Base-by-base conservation (phyloP, 352 stramenopile species). In the Phytophthora megakarya region DNA sequence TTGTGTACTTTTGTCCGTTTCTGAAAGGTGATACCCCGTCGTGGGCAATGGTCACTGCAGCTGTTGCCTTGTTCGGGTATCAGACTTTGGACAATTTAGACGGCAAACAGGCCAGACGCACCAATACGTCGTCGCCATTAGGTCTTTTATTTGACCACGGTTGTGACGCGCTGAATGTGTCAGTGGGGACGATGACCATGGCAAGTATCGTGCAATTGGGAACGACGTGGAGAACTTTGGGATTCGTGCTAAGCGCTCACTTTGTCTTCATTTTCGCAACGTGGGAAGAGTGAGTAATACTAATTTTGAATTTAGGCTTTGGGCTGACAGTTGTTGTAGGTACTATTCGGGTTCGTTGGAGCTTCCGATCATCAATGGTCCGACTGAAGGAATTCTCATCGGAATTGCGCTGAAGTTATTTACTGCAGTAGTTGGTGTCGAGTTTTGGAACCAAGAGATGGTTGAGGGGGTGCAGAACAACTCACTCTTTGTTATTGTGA, bases 291-390 rank as follows among this genome's bases (percentile, higher is more conserved):
- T 92, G 23, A 50, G 77, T 72, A 25, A 21, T 22, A 2, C 26
- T 37, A 6, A n/a, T 13, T 0, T 15, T 44, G 26, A 13, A 25
- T 21, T 63, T 47, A 19, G 7, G n/a, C 35, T 25, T 45, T 32
- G 30, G 38, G 6, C 13, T 70, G 35, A 67, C n/a, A 11, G 5
- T 32, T 37, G 15, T 59, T 25, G 28, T 25, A 86, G 77, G 38
- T 98, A 98, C 79, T 97, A 98, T 81, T 98, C 90, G 1, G 95
- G 96, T 23, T 88, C 92, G 61, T 80, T 99, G 11, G 84, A 98
- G 56, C 76, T 99, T 46, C 97, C 97, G 28, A 81, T 97, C 28
- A 89, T 99, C 61, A 99, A 99, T 78, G 97, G 97, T 16, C 97
- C 97, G 2, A 98, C 82, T 12, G 97, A 99, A 73, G 97, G 97